A percentile compares a stretch with the other conserved stretches of the same genome.
These are phyloP conservation scores for Colletotrichum noveboracense DNA, from an alignment of 2,329 filamentous ascomycete species.

Conservation along the genomic window DNA sequence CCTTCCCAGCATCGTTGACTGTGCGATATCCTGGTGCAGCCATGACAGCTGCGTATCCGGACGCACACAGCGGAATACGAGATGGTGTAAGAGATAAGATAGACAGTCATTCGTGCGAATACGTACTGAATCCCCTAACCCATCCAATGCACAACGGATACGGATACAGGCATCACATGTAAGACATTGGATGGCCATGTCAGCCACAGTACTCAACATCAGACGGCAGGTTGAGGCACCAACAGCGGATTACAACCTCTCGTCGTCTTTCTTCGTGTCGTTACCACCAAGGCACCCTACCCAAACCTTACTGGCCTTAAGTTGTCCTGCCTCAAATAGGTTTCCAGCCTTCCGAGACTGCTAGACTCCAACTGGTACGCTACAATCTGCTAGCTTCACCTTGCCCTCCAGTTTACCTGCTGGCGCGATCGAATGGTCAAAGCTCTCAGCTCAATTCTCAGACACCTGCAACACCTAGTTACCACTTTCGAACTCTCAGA, in stretches of 20 bases:
- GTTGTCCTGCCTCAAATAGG: not conserved
- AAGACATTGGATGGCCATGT: not conserved
- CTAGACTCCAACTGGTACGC: not conserved
- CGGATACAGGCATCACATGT: not conserved
- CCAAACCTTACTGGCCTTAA: not conserved
- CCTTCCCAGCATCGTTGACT: not conserved
- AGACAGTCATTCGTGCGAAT: not conserved
- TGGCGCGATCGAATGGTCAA: not conserved
- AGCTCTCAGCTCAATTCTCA: slow-evolving; percentile 6
- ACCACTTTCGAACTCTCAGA: not conserved
- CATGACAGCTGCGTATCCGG: not conserved
- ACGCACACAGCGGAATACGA: not conserved
- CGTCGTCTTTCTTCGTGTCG: not conserved
- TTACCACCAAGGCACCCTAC: not conserved
- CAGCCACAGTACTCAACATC: not conserved
- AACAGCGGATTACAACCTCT: not conserved
- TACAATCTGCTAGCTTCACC: not conserved
- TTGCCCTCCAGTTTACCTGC: not conserved
- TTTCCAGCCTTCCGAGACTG: not conserved
- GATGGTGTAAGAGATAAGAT: not conserved
- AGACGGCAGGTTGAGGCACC: not conserved
- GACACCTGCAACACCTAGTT: not conserved
- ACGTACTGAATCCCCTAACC: not conserved
- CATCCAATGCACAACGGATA: not conserved
- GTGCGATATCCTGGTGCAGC: not conserved